Base-by-base conservation (phyloP, 176 grass and related monocot species). In the Avena eriantha region DNA sequence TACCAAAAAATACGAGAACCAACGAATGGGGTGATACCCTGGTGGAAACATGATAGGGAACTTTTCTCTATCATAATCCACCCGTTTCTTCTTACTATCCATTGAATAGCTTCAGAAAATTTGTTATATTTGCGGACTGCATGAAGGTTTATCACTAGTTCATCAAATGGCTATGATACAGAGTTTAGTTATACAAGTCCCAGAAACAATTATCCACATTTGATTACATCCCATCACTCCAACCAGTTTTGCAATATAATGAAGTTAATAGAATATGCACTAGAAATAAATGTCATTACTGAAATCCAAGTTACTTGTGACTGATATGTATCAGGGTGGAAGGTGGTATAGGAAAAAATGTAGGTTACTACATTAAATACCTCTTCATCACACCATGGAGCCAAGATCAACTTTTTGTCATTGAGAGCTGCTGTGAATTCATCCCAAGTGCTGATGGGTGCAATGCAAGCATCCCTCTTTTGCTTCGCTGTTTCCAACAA, bases 341-440 rank as follows among this genome's bases (percentile, higher is more conserved):
- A 80, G 31, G 23, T 34, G 16, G 66, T 15, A 33, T 33, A n/a
- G 81, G 7, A 69, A 17, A 17, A 50, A 83, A 89, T 51, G 15
- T 61, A 72, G 41, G 49, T 21, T 36, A 83, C 4, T 8, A 19
- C 6, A 68, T 74, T 24, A 77, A 29, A 67, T 87, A 95, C 93
- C 93, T 95, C 93, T 85, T 95, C 91, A 87, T 95, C 93, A 80
- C 93, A 95, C 91, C 93, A 95, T 54, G 93, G 93, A 80, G 93
- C 93, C 89, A 95, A 81, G 45, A 95, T 93, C 86, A 95, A 26
- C 19, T 80, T 95, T 87, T 91, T 95, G 57, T 89, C 80, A 70
- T 91, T 89, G 19, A 95, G 84, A 63, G 93, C 86, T 17, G 73
- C 36, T 26, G 81, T 76, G 84, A 95, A 95, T 90, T 98, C 94